phyloP scores from a whole-genome alignment of 148 eudicot genomes.

The Fagopyrum homotropicum region DNA sequence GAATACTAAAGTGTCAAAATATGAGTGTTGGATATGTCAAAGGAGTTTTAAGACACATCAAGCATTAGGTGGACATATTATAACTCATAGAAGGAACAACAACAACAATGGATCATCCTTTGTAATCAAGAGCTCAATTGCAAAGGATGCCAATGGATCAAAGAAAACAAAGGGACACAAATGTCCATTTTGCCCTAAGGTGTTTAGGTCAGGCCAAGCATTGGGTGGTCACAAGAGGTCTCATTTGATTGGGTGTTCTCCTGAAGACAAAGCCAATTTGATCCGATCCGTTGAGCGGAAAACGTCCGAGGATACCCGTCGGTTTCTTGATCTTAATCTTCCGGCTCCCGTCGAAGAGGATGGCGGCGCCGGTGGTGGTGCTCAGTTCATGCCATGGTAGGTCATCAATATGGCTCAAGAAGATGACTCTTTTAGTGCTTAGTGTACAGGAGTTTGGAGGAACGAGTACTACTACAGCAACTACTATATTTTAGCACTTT shows the following conservation, averaged over 20 bases:
- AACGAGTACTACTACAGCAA: not conserved
- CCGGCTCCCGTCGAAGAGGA: conserved; percentile 7
- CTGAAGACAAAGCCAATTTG: conserved; percentile 14
- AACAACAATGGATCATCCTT: conserved; percentile 24
- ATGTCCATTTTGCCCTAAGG: conserved; percentile 71
- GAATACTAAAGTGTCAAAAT: conserved; percentile 14
- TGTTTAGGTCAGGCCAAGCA: conserved; percentile 89
- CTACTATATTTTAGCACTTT: not conserved
- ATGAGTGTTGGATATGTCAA: conserved; percentile 46
- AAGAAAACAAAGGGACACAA: conserved; percentile 42
- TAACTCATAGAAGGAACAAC: conserved; percentile 42
- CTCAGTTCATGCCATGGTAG: conserved; percentile 8
- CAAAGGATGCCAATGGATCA: not conserved
- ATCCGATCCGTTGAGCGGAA: not conserved
- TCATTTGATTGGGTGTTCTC: conserved; percentile 48
- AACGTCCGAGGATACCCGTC: not conserved
- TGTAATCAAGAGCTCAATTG: not conserved
- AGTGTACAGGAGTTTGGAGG: conserved; percentile 9
- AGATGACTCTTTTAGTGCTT: not conserved
- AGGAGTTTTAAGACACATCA: conserved; percentile 50
- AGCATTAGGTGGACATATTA: conserved; percentile 62
- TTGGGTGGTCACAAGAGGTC: conserved; percentile 96
- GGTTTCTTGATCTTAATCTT: conserved; percentile 11
- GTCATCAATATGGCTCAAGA: not conserved
- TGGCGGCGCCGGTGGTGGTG: not conserved